Conservation (phyloP, 306 rosid genomes). For the Acacia acuminata region DNA sequence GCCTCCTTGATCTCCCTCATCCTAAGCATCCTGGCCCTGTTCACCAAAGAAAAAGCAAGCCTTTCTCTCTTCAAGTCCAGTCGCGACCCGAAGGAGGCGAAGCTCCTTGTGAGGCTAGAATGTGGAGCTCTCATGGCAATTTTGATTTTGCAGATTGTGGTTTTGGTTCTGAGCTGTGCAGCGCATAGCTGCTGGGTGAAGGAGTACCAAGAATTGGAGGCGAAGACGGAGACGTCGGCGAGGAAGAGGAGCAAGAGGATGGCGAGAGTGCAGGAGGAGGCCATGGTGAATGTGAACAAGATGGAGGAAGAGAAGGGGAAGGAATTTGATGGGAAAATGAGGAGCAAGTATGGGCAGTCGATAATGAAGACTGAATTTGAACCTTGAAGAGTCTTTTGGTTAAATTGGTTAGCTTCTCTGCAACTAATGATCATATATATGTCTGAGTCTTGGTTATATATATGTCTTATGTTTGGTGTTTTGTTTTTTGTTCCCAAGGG, state of each 20-base stretch:
- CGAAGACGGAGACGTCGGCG: constrained; percentile 53
- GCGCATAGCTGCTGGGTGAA: constrained; percentile 78
- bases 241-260: constrained; percentile 58
- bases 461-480: not conserved
- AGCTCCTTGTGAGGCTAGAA: constrained; percentile 66
- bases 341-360: constrained; percentile 57
- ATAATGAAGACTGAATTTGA: constrained; percentile 75
- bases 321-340: constrained; percentile 62
- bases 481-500: not conserved
- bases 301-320: constrained; percentile 48
- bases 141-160: constrained; percentile 63
- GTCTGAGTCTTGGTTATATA: not conserved
- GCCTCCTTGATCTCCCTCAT: constrained; percentile 58
- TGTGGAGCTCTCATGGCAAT: constrained; percentile 80
- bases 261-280: constrained; percentile 67
- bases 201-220: constrained; percentile 67
- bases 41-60: constrained; percentile 61
- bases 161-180: constrained; percentile 61
- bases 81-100: constrained; percentile 66
- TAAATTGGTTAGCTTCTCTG: not conserved
- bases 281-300: constrained; percentile 48
- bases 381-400: constrained; percentile 26
- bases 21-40: constrained; percentile 54
- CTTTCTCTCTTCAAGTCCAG: constrained; percentile 50
- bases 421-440: not conserved